phyloP scores from a whole-genome alignment of 108 stramenopile genomes.

The Discostella stelligeroides region DNA sequence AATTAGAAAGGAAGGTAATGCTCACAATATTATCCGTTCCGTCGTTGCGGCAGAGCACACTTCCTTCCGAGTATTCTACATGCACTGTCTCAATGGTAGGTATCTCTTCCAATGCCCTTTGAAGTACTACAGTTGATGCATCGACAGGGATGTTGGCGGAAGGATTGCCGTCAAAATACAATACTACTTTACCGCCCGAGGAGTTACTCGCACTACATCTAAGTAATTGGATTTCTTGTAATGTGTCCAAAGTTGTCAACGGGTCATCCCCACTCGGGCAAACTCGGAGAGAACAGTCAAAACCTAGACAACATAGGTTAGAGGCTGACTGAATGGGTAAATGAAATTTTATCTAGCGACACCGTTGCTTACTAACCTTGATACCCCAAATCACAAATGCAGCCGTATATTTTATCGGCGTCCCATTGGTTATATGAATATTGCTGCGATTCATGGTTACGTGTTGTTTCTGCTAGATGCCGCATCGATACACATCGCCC shows the following conservation, averaged over 20 bases:
- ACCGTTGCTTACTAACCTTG: slow-evolving; percentile 28
- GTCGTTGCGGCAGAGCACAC: slow-evolving; percentile 35
- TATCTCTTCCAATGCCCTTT: slow-evolving; percentile 57
- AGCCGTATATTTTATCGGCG: slow-evolving; percentile 77
- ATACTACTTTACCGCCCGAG: slow-evolving; percentile 53
- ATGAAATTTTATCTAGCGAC: not conserved
- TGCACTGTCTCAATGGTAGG: slow-evolving; percentile 36
- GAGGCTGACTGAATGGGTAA: not conserved
- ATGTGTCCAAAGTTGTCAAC: slow-evolving; percentile 46
- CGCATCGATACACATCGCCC: slow-evolving; percentile 37
- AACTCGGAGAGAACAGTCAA: slow-evolving; percentile 60
- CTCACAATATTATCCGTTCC: slow-evolving; percentile 43
- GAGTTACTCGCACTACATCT: slow-evolving; percentile 54
- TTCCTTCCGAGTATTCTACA: slow-evolving; percentile 52
- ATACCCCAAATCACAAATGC: slow-evolving; percentile 73
- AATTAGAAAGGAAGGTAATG: slow-evolving; percentile 69
- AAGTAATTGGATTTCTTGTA: slow-evolving; percentile 63
- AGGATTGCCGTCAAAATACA: slow-evolving; percentile 41
- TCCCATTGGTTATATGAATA: slow-evolving; percentile 62
- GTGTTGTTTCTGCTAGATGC: slow-evolving; percentile 31
- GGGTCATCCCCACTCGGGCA: slow-evolving; percentile 83
- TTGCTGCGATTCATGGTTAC: slow-evolving; percentile 35
- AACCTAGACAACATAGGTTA: slow-evolving; percentile 2
- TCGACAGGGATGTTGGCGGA: slow-evolving; percentile 25
- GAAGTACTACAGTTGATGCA: slow-evolving; percentile 41